Evolutionary conservation across 805 yeast genomes (phyloP).

Genomic region (Ogataea neopini): DNA sequence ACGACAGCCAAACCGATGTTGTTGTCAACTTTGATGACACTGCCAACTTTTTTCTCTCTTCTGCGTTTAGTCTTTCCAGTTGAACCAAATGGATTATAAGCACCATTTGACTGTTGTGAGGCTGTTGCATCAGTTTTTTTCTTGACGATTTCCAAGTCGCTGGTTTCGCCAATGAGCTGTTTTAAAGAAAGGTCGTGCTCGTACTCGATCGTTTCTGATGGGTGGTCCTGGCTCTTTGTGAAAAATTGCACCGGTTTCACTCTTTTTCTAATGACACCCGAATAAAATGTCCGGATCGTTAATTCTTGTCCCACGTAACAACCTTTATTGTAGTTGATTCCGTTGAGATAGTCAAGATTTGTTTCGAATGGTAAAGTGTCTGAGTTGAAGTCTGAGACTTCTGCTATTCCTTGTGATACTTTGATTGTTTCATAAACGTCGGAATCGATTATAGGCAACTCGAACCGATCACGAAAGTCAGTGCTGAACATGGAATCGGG

Average conservation of each 20-base stretch:
- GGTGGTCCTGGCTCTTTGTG: conserved; percentile 11
- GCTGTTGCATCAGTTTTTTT: conserved; percentile 1
- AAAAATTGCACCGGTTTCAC: conserved; percentile 64
- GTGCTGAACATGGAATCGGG: conserved; percentile 1
- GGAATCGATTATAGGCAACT: conserved; percentile 5
- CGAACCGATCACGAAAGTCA: conserved; percentile 17
- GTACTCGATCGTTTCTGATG: conserved; percentile 3
- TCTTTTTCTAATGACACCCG: conserved; percentile 82
- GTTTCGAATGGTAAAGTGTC: conserved; percentile 78
- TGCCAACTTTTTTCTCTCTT: conserved; percentile 56
- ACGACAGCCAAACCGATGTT: conserved; percentile 69
- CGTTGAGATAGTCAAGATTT: conserved; percentile 78
- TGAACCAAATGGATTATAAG: conserved; percentile 20
- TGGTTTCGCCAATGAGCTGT: conserved; percentile 1
- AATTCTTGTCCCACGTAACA: conserved; percentile 97
- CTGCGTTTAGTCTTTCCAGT: conserved; percentile 23
- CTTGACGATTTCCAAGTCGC: conserved; percentile 24
- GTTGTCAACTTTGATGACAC: conserved; percentile 54
- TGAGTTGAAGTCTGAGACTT: conserved; percentile 49
- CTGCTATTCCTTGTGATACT: conserved; percentile 51
- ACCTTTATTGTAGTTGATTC: conserved; percentile 86
- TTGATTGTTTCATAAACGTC: conserved; percentile 45
- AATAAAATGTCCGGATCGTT: conserved; percentile 82
- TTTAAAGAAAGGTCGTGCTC: neutral
- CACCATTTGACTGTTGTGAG: neutral